Evolutionary conservation across 176 grass and related monocot genomes (phyloP).

Genomic region (Olyra latifolia): DNA sequence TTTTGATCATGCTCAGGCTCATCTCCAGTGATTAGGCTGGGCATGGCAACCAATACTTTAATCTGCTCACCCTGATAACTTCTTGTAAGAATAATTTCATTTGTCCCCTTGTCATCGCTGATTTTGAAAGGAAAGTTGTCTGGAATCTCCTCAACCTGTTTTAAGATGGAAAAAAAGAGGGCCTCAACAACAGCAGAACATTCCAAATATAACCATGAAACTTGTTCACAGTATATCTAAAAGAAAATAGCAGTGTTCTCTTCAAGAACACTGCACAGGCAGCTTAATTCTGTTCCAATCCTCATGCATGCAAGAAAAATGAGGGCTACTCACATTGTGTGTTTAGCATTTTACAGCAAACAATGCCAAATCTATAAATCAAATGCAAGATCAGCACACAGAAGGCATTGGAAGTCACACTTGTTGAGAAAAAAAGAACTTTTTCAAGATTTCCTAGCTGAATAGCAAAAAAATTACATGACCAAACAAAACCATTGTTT

Average conservation of each 20-base stretch:
- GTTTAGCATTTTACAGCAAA: background rate
- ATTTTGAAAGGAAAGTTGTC: slow-evolving; percentile 83
- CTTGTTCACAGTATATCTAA: background rate
- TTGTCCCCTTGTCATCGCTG: slow-evolving; percentile 56
- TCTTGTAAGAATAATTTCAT: slow-evolving; percentile 60
- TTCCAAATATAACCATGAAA: background rate
- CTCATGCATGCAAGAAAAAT: background rate
- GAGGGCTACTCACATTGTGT: background rate
- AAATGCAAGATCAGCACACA: background rate
- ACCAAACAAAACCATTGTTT: background rate
- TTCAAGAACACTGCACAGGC: background rate
- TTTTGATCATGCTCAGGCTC: slow-evolving; percentile 54
- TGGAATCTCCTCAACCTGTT: slow-evolving; percentile 74
- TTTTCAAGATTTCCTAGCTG: background rate
- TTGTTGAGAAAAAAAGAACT: background rate
- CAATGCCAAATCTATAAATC: background rate
- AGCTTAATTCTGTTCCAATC: background rate
- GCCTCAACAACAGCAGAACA: background rate
- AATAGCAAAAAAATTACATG: background rate
- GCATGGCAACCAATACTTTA: slow-evolving; percentile 78
- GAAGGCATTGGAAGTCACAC: background rate
- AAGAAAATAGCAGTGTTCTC: background rate
- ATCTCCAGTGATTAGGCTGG: slow-evolving; percentile 76
- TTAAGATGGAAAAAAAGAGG: background rate
- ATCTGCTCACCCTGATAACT: slow-evolving; percentile 70